These are phyloP conservation scores for Rubus parviflorus DNA, from an alignment of 306 rosid species.

Conservation along the genomic window DNA sequence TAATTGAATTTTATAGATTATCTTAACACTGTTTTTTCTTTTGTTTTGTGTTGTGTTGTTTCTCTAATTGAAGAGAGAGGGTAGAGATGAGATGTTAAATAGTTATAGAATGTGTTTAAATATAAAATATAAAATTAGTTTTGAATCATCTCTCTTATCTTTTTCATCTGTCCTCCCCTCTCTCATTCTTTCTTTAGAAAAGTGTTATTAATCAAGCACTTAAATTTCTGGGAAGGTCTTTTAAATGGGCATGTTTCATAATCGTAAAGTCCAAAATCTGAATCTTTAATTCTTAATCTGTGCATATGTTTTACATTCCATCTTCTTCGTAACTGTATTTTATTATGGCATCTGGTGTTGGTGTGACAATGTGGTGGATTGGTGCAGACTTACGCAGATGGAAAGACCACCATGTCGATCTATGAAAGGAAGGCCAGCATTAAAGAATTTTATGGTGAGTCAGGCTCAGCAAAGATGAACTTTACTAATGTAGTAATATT, in stretches of 20 bases:
- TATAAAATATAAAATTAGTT: neutral
- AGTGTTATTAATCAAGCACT: neutral
- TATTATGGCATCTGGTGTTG: constrained; percentile 13
- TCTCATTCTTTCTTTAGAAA: neutral
- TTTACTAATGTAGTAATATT: neutral
- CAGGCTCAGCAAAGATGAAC: neutral
- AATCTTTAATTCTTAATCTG: constrained; percentile 13
- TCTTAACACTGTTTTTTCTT: neutral
- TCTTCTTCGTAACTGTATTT: constrained; percentile 24
- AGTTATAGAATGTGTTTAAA: neutral
- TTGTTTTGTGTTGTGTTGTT: neutral
- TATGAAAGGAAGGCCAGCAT: constrained; percentile 88
- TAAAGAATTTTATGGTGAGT: constrained; percentile 82
- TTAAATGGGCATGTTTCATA: neutral
- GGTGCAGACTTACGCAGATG: constrained; percentile 76
- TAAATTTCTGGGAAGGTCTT: neutral
- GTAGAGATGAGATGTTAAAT: neutral
- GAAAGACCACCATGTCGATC: constrained; percentile 74
- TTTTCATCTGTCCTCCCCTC: neutral
- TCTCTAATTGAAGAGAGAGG: neutral
- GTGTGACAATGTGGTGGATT: constrained; percentile 28
- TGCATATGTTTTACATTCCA: constrained; percentile 1
- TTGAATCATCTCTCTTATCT: neutral
- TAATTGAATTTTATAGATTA: neutral
- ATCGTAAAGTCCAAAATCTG: neutral